Percentiles rank a stretch among this genome's conserved stretches.
phyloP scores from a whole-genome alignment of 1,284 basidiomycete species.

The Austroboletus niveus region DNA sequence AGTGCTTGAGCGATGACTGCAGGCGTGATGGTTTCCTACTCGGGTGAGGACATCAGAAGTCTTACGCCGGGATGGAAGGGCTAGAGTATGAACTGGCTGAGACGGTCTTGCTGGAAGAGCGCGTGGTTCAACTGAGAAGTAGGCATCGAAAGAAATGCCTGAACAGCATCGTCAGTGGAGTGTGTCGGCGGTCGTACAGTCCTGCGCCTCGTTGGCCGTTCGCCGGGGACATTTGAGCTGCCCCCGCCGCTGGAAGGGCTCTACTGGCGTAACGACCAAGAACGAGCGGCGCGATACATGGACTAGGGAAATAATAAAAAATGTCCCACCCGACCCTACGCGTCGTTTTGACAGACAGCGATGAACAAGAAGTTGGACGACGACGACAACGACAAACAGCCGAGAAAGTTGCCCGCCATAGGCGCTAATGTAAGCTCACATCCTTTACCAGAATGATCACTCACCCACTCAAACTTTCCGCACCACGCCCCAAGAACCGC shows the following conservation, averaged over 20 bases:
- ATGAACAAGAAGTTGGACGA: conserved; percentile 36
- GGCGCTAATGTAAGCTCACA: background rate
- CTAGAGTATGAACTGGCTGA: conserved; percentile 54
- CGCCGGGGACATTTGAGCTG: too few relatives aligned
- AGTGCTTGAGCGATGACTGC: too few relatives aligned
- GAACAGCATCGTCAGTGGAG: background rate
- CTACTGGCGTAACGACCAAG: background rate
- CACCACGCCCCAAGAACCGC: conserved; percentile 39
- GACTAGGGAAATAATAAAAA: background rate
- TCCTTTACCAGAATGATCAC: conserved; percentile 12
- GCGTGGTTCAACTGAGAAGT: conserved; percentile 45
- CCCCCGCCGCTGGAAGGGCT: conserved; percentile 1
- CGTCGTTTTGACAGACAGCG: conserved; percentile 29
- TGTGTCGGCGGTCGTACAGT: conserved; percentile 14
- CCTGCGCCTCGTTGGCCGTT: conserved; percentile 3
- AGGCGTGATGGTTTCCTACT: too few relatives aligned
- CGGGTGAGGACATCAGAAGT: background rate
- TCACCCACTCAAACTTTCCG: conserved; percentile 34
- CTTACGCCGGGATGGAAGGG: conserved; percentile 19
- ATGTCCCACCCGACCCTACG: conserved; percentile 27
- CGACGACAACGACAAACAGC: conserved; percentile 36
- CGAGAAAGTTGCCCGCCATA: conserved; percentile 48
- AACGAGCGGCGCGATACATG: conserved; percentile 8
- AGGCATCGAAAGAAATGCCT: conserved; percentile 34
- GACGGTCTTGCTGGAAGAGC: conserved; percentile 58